Evolutionary conservation across 2,329 filamentous ascomycete species (phyloP), one percentile per base, ranked within the genome.

Genomic region (Stachybotrys echinatus): DNA sequence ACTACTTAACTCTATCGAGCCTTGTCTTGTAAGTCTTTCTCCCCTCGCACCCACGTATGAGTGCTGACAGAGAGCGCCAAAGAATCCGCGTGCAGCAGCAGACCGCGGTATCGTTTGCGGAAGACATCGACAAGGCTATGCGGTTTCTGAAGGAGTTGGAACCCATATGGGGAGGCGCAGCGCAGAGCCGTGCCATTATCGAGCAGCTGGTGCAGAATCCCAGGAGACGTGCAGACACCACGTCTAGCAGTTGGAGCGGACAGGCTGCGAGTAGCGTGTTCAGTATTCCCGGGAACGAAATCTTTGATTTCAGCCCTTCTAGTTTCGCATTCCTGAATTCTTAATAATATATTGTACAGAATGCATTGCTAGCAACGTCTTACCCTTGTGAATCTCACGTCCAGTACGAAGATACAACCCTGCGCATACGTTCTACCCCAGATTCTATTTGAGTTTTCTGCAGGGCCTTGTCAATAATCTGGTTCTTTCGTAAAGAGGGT

Each of bases 1-100:
- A 63, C 45, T 60, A 56, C 20, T 51, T 63, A 6, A 61, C 58
- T 3, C 54, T 62, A 1, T 62, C 61, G 1, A 59, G 61, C 2
- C 51, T 63, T 3, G 51, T 55, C 2, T 43, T 63, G 61, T 63
- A 51, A 52, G 60, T n/a, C 55, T 22, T 5, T 20, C 12, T 17
- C 7, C 0, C 5, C 37, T 2, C 12, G 6, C 12, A 34, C n/a
- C 8, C 5, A 6, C 10, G 22, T 10, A n/a, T 27, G 4, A 3
- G 7, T 4, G 14, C 19, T 42, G 5, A 14, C 19, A 21, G 38
- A 5, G 23, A 21, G 23, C 23, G 12, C 39, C 12, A 18, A 38
- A 61, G 59, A 3, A 39, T 61, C 4, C 50, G 55, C 10, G 58
- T 58, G 55, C 54, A 55, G 17, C 44, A 47, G 3, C 49, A 48